Percentiles rank a stretch among this genome's conserved stretches.
Evolutionary conservation across 2,329 filamentous ascomycete genomes (phyloP).

Genomic region (Penicillium sp.): DNA sequence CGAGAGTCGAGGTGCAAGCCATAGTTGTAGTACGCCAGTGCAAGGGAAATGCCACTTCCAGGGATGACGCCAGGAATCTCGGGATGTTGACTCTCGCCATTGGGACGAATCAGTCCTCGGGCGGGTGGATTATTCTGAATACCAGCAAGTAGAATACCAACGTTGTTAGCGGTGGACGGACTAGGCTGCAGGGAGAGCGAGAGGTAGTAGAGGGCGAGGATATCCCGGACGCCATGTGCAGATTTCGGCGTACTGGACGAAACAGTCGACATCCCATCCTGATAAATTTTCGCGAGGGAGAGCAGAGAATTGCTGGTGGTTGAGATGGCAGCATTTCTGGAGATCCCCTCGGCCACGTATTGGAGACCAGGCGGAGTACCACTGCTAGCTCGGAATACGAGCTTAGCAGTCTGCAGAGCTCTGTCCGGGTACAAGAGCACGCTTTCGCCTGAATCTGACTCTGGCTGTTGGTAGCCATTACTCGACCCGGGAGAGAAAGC

Average conservation of each 20-base stretch:
- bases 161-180: conserved; percentile 96
- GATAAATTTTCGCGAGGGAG: conserved; percentile 94
- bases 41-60: conserved; percentile 83
- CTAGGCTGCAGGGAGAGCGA: conserved; percentile 93
- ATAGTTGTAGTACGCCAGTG: conserved; percentile 93
- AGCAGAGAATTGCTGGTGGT: conserved; percentile 95
- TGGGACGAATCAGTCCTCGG: conserved; percentile 34
- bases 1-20: conserved; percentile 80
- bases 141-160: conserved; percentile 92
- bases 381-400: conserved; percentile 70
- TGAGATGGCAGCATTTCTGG: conserved; percentile 76
- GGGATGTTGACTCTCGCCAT: conserved; percentile 42
- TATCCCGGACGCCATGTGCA: conserved; percentile 80
- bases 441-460: conserved; percentile 51
- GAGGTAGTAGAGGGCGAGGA: conserved; percentile 90
- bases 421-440: conserved; percentile 79
- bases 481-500: conserved; percentile 58
- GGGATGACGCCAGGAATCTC: conserved; percentile 74
- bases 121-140: conserved; percentile 68
- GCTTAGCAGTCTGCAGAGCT: conserved; percentile 75
- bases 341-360: conserved; percentile 66
- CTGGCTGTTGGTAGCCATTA: conserved; percentile 39
- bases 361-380: conserved; percentile 78
- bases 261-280: conserved; percentile 85
- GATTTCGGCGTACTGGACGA: conserved; percentile 58